Evolutionary conservation across 2,329 filamentous ascomycete genomes (phyloP), one percentile per base, ranked within the genome.

Genomic region (Furcasterigmium furcatum): DNA sequence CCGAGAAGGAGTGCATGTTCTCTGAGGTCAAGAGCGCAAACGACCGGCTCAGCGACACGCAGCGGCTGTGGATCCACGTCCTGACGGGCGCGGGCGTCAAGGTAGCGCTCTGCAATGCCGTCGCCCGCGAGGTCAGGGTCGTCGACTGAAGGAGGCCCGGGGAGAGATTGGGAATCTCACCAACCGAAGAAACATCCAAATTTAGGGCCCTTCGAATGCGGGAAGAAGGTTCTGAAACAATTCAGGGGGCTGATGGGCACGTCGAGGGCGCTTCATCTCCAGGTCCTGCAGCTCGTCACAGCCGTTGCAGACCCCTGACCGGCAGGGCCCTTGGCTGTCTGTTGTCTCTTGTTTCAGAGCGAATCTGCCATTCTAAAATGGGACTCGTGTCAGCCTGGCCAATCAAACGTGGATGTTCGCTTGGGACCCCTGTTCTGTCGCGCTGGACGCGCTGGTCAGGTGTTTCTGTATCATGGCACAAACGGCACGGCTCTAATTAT

Each of bases 51-150:
- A 97, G 92, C 66, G 94, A 99, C 71, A 95, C 91, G 16, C 94
- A 99, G 70, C 75, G 94, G 55, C 76, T 99, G 54, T 99, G 94
- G 94, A 96, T 97, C 58, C 89, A 97, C 72, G 90, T 96, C 8
- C 75, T 99, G 44, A 86, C 84, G 8, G 85, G 86, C 2, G 91
- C 91, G 2, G 92, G 94, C 3, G 79, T 97, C 32, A 80, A 77
- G 54, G 92, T 97, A 22, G 91, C 95, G 56, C 72, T 97, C 52
- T 95, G 80, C 59, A 80, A 83, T 61, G 81, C 80, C 12, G 66
- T 79, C 30, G 78, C 79, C 32, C 74, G 64, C 52, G 73, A 81
- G 56, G 69, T 79, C 22, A 67, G 67, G 48, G 63, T 70, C 40
- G 58, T 71, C 52, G 65, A 63, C 46, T 71, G 54, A 63, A 43